These are phyloP conservation scores for Geotrichum carabidarum DNA, from an alignment of 1,139 yeast species.

Conservation along the genomic window DNA sequence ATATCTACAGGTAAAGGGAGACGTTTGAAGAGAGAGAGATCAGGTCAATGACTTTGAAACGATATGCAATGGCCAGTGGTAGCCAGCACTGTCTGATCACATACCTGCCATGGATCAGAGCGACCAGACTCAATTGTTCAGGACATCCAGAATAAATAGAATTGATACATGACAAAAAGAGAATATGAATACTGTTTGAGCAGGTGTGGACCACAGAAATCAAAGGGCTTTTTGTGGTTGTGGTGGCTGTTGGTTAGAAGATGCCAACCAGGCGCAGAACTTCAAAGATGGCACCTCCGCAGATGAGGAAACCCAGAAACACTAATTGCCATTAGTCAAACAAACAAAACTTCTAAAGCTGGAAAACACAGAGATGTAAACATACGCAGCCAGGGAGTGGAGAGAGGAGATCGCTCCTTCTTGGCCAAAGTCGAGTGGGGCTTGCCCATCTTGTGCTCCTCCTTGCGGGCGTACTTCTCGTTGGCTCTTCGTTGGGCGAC, in stretches of 20 bases:
- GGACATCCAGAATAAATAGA: slow-evolving; percentile 1
- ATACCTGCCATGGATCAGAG: too few species aligned
- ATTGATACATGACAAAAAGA: background rate
- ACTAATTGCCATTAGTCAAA: slow-evolving; percentile 4
- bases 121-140: background rate
- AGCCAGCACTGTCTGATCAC: too few species aligned
- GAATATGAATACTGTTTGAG: background rate
- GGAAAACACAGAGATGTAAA: slow-evolving; percentile 21
- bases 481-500: slow-evolving; percentile 84
- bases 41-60: too few species aligned
- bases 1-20: too few species aligned
- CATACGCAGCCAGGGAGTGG: slow-evolving; percentile 56
- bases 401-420: slow-evolving; percentile 45
- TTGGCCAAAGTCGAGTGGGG: slow-evolving; percentile 51
- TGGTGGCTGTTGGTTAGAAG: slow-evolving; percentile 18
- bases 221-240: background rate
- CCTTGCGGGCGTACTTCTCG: slow-evolving; percentile 68
- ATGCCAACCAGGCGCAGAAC: slow-evolving; percentile 41
- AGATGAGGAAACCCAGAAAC: slow-evolving; percentile 56
- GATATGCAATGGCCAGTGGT: too few species aligned
- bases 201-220: background rate
- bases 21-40: too few species aligned
- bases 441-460: slow-evolving; percentile 58
- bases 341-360: background rate
- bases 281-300: slow-evolving; percentile 82